Conservation (phyloP, 1,139 yeast species). For the Meyerozyma smithsonii region DNA sequence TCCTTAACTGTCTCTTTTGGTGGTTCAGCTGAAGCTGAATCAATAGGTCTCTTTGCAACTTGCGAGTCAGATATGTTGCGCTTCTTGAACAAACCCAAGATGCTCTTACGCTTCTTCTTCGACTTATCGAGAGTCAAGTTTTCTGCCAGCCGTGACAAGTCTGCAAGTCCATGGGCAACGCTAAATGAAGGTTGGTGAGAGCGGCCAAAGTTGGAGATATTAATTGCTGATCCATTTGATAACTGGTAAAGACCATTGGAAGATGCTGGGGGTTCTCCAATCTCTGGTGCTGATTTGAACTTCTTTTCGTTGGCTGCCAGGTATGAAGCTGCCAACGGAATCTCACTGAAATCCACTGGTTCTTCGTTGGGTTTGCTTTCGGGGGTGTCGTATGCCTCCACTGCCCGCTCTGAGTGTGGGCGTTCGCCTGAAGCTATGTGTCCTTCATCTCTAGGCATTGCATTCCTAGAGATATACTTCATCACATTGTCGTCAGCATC, state of each 20-base stretch:
- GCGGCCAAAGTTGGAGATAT: constrained; percentile 40
- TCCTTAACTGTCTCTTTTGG: too few relatives aligned
- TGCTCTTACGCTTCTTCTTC: constrained; percentile 16
- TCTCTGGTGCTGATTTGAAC: constrained; percentile 5
- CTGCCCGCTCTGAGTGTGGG: constrained; percentile 1
- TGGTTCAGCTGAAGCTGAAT: too few relatives aligned
- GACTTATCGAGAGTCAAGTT: constrained; percentile 4
- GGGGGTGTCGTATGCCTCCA: constrained; percentile 1
- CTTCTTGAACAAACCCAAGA: constrained; percentile 24
- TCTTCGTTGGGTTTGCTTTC: background rate
- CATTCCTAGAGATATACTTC: constrained; percentile 3
- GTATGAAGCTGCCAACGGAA: constrained; percentile 2
- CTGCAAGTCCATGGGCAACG: constrained; percentile 13
- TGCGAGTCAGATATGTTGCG: too few relatives aligned
- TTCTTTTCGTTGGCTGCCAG: constrained; percentile 8
- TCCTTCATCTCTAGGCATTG: constrained; percentile 5
- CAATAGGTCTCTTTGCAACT: too few relatives aligned
- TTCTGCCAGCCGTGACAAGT: constrained; percentile 6
- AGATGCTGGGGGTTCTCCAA: background rate
- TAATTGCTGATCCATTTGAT: constrained; percentile 38
- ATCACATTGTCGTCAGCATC: constrained; percentile 8
- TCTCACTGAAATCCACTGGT: background rate
- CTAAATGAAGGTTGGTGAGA: constrained; percentile 36
- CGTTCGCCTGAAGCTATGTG: background rate
- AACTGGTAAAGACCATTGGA: constrained; percentile 18